Conservation (phyloP, 768 basidiomycete species). For the Tylopilus subfusipes region DNA sequence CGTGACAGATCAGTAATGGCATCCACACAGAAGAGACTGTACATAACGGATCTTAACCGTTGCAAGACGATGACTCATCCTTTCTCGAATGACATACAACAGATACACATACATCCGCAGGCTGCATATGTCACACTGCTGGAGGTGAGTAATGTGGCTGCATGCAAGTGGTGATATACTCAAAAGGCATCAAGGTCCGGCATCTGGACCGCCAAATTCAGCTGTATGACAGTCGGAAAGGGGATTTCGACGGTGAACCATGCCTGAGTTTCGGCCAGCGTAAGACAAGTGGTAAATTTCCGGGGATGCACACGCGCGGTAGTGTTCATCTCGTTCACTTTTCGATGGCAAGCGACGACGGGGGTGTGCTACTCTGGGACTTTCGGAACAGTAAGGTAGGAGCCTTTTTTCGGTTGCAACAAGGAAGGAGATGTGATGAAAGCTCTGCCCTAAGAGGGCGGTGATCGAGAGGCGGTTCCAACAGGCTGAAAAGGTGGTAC, state of each 20-base stretch:
- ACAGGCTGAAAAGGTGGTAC: slow-evolving; percentile 35
- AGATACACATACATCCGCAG: slow-evolving; percentile 47
- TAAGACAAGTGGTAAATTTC: slow-evolving; percentile 21
- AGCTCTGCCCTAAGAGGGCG: slow-evolving; percentile 31
- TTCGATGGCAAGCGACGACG: slow-evolving; percentile 45
- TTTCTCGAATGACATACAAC: slow-evolving; percentile 39
- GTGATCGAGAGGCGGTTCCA: slow-evolving; percentile 32
- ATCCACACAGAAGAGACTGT: slow-evolving; percentile 34
- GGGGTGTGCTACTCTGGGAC: slow-evolving; percentile 46
- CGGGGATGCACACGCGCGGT: slow-evolving; percentile 36
- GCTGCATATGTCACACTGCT: slow-evolving; percentile 41
- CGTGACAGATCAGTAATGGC: slow-evolving; percentile 35
- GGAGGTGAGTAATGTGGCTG: slow-evolving; percentile 39
- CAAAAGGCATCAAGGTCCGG: slow-evolving; percentile 37
- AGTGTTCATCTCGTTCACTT: slow-evolving; percentile 41
- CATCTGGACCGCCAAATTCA: slow-evolving; percentile 49
- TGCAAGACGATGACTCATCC: slow-evolving; percentile 26
- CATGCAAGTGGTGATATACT: slow-evolving; percentile 9
- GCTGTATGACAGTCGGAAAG: slow-evolving; percentile 44
- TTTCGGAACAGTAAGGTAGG: slow-evolving; percentile 46
- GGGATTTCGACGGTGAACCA: slow-evolving; percentile 38
- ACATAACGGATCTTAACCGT: slow-evolving; percentile 38
- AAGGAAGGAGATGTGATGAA: slow-evolving; percentile 18
- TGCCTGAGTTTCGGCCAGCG: slow-evolving; percentile 45
- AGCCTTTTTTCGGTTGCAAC: slow-evolving; percentile 9